Evolutionary conservation across 495 filamentous ascomycete species (phyloP), one percentile per base, ranked within the genome.

Genomic region (Tuber calosporum): DNA sequence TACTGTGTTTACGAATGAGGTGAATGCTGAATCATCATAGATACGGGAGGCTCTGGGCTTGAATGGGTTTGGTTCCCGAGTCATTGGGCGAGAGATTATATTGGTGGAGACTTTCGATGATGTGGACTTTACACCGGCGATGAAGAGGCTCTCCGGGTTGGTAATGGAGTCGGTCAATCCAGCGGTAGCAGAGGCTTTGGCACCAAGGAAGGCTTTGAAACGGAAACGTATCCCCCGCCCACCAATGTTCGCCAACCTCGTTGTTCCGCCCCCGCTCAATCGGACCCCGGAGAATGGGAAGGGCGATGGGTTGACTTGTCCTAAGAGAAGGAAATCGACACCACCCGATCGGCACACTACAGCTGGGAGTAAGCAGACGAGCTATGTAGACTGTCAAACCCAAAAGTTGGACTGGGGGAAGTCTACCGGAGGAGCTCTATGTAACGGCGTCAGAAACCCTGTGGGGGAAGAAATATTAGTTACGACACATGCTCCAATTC

Each of bases 101-200:
- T 71, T 80, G 19, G 40, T 80, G 15, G 78, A 80, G 69, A 80
- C 79, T 36, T 66, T 80, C 4, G 66, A 71, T 8, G 78, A 80
- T 68, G 67, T 71, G 19, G 67, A 80, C 36, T 48, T 80, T 41
- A 72, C 71, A 26, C 42, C 68, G 22, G 39, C 72, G 37, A 76
- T 80, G 70, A 74, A 71, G 66, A 73, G 45, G 40, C 70, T 80
- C 53, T 74, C 78, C 20, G 70, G 73, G 20, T 40, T 79, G 8
- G 73, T 75, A 41, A 67, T 79, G 40, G 67, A 74, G 34, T 75
- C 77, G 3, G 69, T 79, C 45, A 78, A 78, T 41, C 76, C 76
- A 22, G 70, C 69, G 38, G 75, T 78, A 8, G 76, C 76, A 6
- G 76, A 77, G 39, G 70, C 73, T 68, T 62, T 78, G 70, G 73